phyloP scores from a whole-genome alignment of 495 filamentous ascomycete species.

The Neurospora sublineolata region DNA sequence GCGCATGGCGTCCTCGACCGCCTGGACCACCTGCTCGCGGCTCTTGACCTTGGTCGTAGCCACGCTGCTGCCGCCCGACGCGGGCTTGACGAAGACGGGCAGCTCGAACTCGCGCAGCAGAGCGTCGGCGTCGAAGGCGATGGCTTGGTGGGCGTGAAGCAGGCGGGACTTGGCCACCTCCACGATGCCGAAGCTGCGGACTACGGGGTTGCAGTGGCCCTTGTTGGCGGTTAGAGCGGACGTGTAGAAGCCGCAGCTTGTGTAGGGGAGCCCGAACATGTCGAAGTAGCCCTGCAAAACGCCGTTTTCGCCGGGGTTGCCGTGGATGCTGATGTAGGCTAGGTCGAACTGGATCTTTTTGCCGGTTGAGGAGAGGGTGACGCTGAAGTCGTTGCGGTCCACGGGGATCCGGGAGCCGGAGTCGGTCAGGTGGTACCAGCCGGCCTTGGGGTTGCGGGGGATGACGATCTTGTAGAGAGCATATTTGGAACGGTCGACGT shows the following conservation, averaged over 20 bases:
- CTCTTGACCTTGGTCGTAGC: neutral
- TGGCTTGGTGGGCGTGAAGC: neutral
- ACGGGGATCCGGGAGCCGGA: neutral
- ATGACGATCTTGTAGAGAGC: neutral
- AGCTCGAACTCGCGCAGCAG: neutral
- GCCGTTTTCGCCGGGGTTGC: neutral
- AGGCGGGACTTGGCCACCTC: neutral
- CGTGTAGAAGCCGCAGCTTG: neutral
- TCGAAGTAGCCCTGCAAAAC: neutral
- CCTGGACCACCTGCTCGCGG: neutral
- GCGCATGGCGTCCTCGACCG: neutral
- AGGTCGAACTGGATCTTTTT: neutral
- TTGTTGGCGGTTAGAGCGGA: neutral
- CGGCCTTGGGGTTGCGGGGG: neutral
- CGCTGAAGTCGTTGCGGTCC: neutral
- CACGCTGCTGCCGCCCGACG: neutral
- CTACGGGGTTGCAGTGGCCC: neutral
- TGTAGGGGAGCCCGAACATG: neutral
- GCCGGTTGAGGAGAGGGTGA: neutral
- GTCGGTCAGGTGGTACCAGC: neutral
- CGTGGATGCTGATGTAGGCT: neutral
- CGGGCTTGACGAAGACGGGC: neutral
- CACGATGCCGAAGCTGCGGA: neutral
- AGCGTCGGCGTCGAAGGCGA: neutral
- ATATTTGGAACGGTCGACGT: neutral